Evolutionary conservation across 345 rosid species (phyloP), one percentile per base, ranked within the genome.

Genomic region (Arabidopsis arenosa): DNA sequence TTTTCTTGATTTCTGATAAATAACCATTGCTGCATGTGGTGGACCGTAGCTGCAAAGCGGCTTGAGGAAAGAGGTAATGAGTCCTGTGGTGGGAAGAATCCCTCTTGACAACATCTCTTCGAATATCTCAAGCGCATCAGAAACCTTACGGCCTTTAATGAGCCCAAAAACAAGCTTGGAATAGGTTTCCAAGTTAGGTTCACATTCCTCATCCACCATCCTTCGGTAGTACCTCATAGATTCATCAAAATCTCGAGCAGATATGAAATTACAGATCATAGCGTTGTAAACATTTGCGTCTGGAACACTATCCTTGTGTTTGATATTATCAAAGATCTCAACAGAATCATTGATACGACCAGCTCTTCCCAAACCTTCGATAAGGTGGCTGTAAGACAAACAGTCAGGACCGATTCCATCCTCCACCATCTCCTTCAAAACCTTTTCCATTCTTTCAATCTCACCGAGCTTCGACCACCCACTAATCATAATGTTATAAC

Each of bases 401-500:
- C 85, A 82, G 78, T 85, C 81, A 4, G 93, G 88, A 75, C 28
- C 49, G 21, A 87, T 74, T 33, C 91, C 96, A 81, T 72, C 73
- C 30, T 75, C 88, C 14, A 81, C 80, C 96, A 92, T 85, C 78
- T 74, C 86, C 79, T 84, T 84, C 83, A 90, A 54, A 55, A 86
- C 45, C 81, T 81, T 86, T 73, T 85, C 90, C 32, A 89, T 87
- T 62, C 85, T 88, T 66, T 75, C 66, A 41, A 87, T 80, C 63
- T 82, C 83, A 40, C 95, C 97, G 36, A 80, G 75, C 76, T 84
- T 88, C n/a, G 97, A 84, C 96, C 97, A 94, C 52, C 95, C 98
- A 44, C 81, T 70, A 4, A 92, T 75, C 44, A 90, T 66, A 51
- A 79, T 70, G 58, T 92, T 86, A 79, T 92, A 92, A 4, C 93